Evolutionary conservation across 2,329 filamentous ascomycete genomes (phyloP).

Genomic region (Diplodia scrobiculata): DNA sequence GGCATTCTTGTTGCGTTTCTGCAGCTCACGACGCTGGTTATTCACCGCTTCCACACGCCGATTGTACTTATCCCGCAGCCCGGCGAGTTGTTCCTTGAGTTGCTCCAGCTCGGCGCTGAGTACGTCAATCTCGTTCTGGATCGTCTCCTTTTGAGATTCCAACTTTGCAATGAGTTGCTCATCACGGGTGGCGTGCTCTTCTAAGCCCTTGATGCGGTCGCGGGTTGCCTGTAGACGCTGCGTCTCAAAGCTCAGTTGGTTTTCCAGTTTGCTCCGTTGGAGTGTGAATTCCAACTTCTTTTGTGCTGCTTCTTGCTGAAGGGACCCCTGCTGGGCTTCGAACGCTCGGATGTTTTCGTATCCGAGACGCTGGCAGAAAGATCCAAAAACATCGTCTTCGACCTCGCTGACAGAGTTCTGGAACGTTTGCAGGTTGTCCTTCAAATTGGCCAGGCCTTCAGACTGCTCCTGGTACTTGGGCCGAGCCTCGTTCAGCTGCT

Average conservation of each 20-base stretch:
- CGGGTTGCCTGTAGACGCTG: conserved; percentile 71
- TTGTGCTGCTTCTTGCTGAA: conserved; percentile 86
- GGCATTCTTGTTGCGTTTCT: conserved; percentile 81
- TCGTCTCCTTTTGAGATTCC: conserved; percentile 69
- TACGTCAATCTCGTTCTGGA: conserved; percentile 71
- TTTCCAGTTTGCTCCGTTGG: conserved; percentile 67
- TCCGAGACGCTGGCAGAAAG: conserved; percentile 83
- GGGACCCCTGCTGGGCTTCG: conserved; percentile 85
- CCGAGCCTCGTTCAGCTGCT: conserved; percentile 72
- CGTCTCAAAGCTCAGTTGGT: conserved; percentile 65
- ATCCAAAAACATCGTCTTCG: conserved; percentile 82
- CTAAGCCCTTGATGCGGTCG: conserved; percentile 67
- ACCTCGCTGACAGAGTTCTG: conserved; percentile 72
- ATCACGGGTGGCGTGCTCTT: conserved; percentile 67
- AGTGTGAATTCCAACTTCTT: conserved; percentile 84
- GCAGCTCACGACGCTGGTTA: conserved; percentile 76
- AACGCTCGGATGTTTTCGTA: conserved; percentile 91
- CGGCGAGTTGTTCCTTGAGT: conserved; percentile 70
- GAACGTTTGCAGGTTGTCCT: conserved; percentile 58
- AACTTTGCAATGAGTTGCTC: conserved; percentile 69
- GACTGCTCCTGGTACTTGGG: conserved; percentile 77
- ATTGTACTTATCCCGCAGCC: conserved; percentile 67
- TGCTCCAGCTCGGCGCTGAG: conserved; percentile 76
- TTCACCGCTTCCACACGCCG: conserved; percentile 73
- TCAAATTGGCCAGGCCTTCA: conserved; percentile 65